Conservation (phyloP, 345 rosid species). For the Excoecaria agallocha region DNA sequence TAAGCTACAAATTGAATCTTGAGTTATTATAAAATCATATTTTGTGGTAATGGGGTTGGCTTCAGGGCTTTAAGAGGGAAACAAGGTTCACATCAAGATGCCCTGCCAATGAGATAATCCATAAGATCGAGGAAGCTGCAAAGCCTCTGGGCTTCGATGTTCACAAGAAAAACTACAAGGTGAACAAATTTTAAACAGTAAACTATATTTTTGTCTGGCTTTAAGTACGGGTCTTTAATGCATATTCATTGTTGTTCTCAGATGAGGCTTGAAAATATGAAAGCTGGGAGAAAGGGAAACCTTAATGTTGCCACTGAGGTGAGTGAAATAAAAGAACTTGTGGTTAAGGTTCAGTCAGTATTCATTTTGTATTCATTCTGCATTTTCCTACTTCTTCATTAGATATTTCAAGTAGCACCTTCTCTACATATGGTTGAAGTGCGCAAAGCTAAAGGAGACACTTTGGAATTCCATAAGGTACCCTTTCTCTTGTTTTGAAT, state of each 20-base stretch:
- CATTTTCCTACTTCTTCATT: conserved; percentile 19
- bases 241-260: conserved; percentile 21
- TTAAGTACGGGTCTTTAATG: not conserved
- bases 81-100: conserved; percentile 79
- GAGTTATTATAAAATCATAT: not conserved
- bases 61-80: conserved; percentile 80
- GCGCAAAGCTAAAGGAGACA: conserved; percentile 94
- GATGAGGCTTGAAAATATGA: conserved; percentile 89
- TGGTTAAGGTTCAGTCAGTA: not conserved
- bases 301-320: conserved; percentile 91
- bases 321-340: conserved; percentile 12
- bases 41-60: conserved; percentile 3
- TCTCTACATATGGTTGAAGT: conserved; percentile 93
- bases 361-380: conserved; percentile 2
- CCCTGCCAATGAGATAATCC: conserved; percentile 79
- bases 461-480: conserved; percentile 92
- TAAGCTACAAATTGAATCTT: not conserved
- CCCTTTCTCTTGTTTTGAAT: not conserved
- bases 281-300: conserved; percentile 94
- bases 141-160: conserved; percentile 94
- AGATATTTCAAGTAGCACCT: conserved; percentile 96
- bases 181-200: conserved; percentile 18
- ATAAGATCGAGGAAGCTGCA: conserved; percentile 84
- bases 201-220: not conserved
- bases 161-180: conserved; percentile 92